Evolutionary conservation across 2,329 filamentous ascomycete species (phyloP).

Genomic region (Aspergillus aculeatinus): DNA sequence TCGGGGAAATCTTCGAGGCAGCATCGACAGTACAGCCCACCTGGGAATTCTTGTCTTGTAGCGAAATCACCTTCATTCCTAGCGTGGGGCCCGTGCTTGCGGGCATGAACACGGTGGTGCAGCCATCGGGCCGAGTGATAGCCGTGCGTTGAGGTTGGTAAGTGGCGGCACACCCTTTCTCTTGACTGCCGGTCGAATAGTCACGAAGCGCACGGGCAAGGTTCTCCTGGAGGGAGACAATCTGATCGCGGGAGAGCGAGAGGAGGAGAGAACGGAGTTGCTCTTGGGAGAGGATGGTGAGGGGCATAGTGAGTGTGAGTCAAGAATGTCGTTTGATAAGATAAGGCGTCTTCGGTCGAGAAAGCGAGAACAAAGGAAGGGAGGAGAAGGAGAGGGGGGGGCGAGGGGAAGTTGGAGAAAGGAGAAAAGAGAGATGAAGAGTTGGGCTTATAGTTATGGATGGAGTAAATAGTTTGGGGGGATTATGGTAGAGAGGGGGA

Average conservation of each 20-base stretch:
- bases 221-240: slow-evolving; percentile 56
- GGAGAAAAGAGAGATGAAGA: too few species aligned
- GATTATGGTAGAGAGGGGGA: too few species aligned
- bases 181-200: slow-evolving; percentile 63
- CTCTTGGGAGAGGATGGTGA: slow-evolving; percentile 58
- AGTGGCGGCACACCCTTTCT: slow-evolving; percentile 57
- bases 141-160: slow-evolving; percentile 63
- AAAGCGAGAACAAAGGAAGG: not conserved
- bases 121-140: slow-evolving; percentile 60
- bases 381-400: not conserved
- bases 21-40: slow-evolving; percentile 37
- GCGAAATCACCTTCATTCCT: slow-evolving; percentile 65
- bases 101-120: slow-evolving; percentile 67
- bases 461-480: too few species aligned
- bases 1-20: slow-evolving; percentile 17
- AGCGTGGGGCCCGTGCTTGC: slow-evolving; percentile 59
- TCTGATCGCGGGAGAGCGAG: slow-evolving; percentile 57
- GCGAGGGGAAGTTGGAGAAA: too few species aligned
- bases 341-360: not conserved
- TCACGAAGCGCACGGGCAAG: slow-evolving; percentile 62
- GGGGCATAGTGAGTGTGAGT: slow-evolving; percentile 49
- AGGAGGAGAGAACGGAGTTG: slow-evolving; percentile 58
- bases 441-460: too few species aligned
- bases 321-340: not conserved
- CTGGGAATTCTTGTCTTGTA: slow-evolving; percentile 38